Conservation (phyloP, 2,329 filamentous ascomycete species). For the Akanthomyces muscarius region DNA sequence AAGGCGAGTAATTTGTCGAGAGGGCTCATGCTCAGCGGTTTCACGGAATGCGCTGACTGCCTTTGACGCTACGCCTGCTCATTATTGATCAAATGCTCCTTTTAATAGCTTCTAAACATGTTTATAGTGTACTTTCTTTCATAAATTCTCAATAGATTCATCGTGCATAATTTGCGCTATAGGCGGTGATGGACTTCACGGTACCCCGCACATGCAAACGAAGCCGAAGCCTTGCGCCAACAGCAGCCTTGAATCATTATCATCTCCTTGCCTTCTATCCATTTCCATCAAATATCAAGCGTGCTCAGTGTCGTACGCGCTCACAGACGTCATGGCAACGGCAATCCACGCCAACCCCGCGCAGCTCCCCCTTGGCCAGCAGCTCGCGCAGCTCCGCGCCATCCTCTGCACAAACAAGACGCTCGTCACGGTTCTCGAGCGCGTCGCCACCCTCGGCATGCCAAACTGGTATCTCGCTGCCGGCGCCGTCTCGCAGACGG, state of each 20-base stretch:
- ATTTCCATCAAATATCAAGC: not conserved
- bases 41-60: not conserved
- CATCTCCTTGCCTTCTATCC: not conserved
- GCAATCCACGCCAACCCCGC: conserved; percentile 20
- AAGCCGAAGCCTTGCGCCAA: not conserved
- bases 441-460: conserved; percentile 25
- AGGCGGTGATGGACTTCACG: not conserved
- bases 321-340: not conserved
- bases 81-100: too few species aligned
- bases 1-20: not conserved
- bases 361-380: conserved; percentile 26
- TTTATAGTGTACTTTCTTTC: too few species aligned
- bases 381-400: conserved; percentile 24
- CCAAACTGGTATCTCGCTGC: conserved; percentile 36
- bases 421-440: conserved; percentile 26
- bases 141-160: too few species aligned
- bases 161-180: not conserved
- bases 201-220: conserved; percentile 1
- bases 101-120: too few species aligned
- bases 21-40: too few species aligned
- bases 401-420: conserved; percentile 28
- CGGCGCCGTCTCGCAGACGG: conserved; percentile 34
- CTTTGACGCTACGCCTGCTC: too few species aligned
- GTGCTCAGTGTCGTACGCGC: not conserved
- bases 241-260: not conserved